These are phyloP conservation scores for Posidonia oceanica DNA, from an alignment of 116 monocot genomes.

Conservation along the genomic window DNA sequence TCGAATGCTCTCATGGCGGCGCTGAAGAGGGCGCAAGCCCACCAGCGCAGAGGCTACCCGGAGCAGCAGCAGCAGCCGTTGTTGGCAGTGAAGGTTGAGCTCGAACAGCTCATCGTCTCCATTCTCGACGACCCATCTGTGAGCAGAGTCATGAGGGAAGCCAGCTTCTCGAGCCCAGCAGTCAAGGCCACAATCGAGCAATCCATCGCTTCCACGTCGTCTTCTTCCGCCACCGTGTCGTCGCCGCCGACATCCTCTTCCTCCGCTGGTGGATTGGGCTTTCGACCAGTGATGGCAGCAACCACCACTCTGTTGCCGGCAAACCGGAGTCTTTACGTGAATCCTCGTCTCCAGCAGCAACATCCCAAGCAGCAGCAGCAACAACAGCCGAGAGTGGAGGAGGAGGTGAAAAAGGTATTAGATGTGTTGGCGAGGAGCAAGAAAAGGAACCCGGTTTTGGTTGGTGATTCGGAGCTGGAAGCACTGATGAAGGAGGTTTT, in stretches of 20 bases:
- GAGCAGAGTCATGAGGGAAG: slow-evolving; percentile 94
- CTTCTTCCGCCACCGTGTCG: neutral
- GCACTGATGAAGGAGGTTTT: slow-evolving; percentile 43
- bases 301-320: slow-evolving; percentile 1
- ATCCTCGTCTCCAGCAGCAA: slow-evolving; percentile 33
- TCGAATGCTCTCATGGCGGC: slow-evolving; percentile 95
- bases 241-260: neutral
- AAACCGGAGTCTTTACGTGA: slow-evolving; percentile 37
- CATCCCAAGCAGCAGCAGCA: neutral
- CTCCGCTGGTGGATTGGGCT: slow-evolving; percentile 5
- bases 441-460: slow-evolving; percentile 73
- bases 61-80: slow-evolving; percentile 92
- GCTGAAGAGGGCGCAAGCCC: slow-evolving; percentile 91
- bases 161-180: slow-evolving; percentile 72
- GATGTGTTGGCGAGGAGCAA: slow-evolving; percentile 45
- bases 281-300: neutral
- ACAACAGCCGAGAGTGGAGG: slow-evolving; percentile 5
- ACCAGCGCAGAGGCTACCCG: slow-evolving; percentile 81
- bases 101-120: slow-evolving; percentile 77
- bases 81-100: slow-evolving; percentile 88
- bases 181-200: slow-evolving; percentile 73
- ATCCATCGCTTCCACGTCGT: slow-evolving; percentile 20
- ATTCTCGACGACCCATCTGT: slow-evolving; percentile 94
- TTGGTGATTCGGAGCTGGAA: slow-evolving; percentile 61
- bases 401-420: slow-evolving; percentile 43